Conservation (phyloP, 1,284 basidiomycete species). For the Takashimella tepidaria region DNA sequence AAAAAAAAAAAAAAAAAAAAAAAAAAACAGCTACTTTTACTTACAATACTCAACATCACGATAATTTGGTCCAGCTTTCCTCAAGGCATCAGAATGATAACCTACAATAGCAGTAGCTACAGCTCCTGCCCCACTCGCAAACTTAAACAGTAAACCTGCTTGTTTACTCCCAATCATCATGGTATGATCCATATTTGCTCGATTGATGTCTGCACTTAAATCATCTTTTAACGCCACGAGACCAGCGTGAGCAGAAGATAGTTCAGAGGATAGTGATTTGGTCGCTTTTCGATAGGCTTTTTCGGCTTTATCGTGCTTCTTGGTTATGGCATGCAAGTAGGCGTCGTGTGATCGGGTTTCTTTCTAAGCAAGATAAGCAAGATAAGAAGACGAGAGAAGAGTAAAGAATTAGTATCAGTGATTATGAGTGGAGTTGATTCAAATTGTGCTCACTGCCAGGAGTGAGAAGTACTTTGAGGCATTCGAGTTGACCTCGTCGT, state of each 20-base stretch:
- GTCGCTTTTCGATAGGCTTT: slow-evolving; percentile 31
- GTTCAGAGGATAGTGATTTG: slow-evolving; percentile 18
- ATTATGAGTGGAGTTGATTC: background rate
- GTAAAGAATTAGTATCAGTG: no score
- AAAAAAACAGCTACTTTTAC: no score
- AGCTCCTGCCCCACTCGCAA: slow-evolving; percentile 6
- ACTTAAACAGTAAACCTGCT: slow-evolving; percentile 6
- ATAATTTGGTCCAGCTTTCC: slow-evolving; percentile 5
- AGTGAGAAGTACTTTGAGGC: slow-evolving; percentile 25
- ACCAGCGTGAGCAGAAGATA: slow-evolving; percentile 21
- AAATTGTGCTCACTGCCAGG: slow-evolving; percentile 18
- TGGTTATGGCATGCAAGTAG: slow-evolving; percentile 18
- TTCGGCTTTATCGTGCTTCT: slow-evolving; percentile 27
- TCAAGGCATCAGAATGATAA: slow-evolving; percentile 17
- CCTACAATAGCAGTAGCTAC: slow-evolving; percentile 9
- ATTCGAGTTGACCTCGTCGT: slow-evolving; percentile 24
- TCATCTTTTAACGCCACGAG: slow-evolving; percentile 19
- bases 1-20: background rate
- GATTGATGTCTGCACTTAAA: slow-evolving; percentile 20
- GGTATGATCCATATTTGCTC: slow-evolving; percentile 16
- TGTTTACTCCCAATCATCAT: slow-evolving; percentile 13
- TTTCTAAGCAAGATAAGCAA: slow-evolving; percentile 12
- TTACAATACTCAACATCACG: slow-evolving; percentile 20
- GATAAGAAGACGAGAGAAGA: background rate
- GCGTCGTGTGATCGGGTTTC: slow-evolving; percentile 26